These are phyloP conservation scores for Cladosporium oxysporum DNA, from an alignment of 2,329 filamentous ascomycete species.

Conservation along the genomic window DNA sequence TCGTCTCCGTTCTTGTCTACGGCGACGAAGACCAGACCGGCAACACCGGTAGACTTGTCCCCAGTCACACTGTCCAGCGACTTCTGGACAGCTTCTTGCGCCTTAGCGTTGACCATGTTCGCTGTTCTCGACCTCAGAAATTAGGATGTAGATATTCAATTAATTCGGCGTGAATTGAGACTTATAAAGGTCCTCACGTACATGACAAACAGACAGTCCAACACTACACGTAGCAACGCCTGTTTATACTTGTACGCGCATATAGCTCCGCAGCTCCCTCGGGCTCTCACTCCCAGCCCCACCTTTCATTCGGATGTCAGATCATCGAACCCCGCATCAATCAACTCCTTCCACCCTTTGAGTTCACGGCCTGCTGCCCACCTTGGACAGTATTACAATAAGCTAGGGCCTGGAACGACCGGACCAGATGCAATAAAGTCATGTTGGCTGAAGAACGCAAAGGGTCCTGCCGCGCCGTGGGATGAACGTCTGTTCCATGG, in stretches of 20 bases:
- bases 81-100: conserved; percentile 40
- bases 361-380: background rate
- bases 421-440: background rate
- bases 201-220: background rate
- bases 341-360: background rate
- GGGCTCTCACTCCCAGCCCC: conserved; percentile 2
- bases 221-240: background rate
- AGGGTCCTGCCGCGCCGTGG: background rate
- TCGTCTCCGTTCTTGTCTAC: conserved; percentile 47
- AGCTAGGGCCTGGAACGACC: background rate
- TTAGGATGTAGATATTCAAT: background rate
- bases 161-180: background rate
- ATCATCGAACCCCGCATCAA: background rate
- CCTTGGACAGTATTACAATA: background rate
- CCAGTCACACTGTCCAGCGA: conserved; percentile 38
- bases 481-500: background rate
- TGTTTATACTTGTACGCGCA: background rate
- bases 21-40: conserved; percentile 49
- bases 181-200: background rate
- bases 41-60: conserved; percentile 36
- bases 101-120: conserved; percentile 34
- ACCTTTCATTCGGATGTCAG: conserved; percentile 10
- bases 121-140: background rate
- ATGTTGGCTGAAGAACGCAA: background rate
- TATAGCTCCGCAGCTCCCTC: background rate